Evolutionary conservation across 352 stramenopile genomes (phyloP), one percentile per base, ranked within the genome.

Genomic region (Phytophthora podocarpi): DNA sequence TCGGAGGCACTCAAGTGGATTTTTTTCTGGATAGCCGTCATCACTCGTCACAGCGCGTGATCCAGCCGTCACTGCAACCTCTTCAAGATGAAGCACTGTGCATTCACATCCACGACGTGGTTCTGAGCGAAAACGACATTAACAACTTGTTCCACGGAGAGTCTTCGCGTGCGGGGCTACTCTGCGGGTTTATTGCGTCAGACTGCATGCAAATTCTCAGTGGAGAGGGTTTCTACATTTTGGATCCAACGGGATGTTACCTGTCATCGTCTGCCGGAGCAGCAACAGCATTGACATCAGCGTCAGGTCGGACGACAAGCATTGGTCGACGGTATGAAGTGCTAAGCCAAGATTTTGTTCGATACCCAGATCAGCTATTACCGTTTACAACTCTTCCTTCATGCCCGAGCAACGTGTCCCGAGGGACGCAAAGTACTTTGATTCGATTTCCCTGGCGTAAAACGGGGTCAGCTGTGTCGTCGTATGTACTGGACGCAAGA

Each of bases 181-280:
- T 91, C 13, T 79, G 66, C 12, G 82, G 80, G 0, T 90, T 93
- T 51, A 68, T 78, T 15, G 73, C 79, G n/a, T 82, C 80, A 5
- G 81, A 93, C 28, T 93, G 82, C 54, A 78, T 91, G 60, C 85
- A 93, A 52, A 88, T 93, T 61, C 58, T 93, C 5, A 91, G 78
- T 48, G 85, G 80, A 23, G 73, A 86, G n/a, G 68, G 68, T 0
- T 91, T 91, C 42, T 93, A 90, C 45, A 69, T 93, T 34, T 54
- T 93, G n/a, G 85, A 93, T 58, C 85, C 85, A 12, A 85, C 62
- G 21, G 78, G 76, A n/a, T 51, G 49, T 18, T 87, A 84, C 48
- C 35, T 87, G 6, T 43, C 74, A 3, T 61, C 58, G n/a, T 67
- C 67, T 46, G 8, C 34, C 15, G 60, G 48, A n/a, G 20, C 45